Percentiles rank a stretch among this genome's conserved stretches.
phyloP scores from a whole-genome alignment of 1,284 basidiomycete species.

The Gymnopus androsaceus region DNA sequence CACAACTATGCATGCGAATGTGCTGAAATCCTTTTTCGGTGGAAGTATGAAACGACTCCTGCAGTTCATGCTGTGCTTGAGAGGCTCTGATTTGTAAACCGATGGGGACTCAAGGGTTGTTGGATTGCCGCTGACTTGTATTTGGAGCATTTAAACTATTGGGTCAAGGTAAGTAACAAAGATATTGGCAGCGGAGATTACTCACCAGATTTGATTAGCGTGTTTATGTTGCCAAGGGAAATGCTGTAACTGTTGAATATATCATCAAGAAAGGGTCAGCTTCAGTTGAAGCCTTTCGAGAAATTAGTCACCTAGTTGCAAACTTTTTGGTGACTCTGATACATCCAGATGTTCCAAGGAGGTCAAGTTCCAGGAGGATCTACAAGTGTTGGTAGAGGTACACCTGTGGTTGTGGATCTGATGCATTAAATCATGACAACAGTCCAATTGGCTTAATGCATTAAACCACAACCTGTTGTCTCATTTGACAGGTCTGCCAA shows the following conservation, averaged over 20 bases:
- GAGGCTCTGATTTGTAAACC: slow-evolving; percentile 21
- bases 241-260: slow-evolving; percentile 21
- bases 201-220: neutral
- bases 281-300: slow-evolving; percentile 22
- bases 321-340: too few species aligned
- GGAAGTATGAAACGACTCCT: slow-evolving; percentile 21
- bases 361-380: too few species aligned
- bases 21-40: slow-evolving; percentile 20
- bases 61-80: slow-evolving; percentile 15
- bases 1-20: slow-evolving; percentile 27
- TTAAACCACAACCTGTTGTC: too few species aligned
- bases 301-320: slow-evolving; percentile 14
- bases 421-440: too few species aligned
- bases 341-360: too few species aligned
- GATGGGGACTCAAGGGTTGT: slow-evolving; percentile 19
- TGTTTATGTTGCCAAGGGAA: slow-evolving; percentile 22
- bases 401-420: too few species aligned
- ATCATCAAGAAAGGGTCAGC: too few species aligned
- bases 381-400: too few species aligned
- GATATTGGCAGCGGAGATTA: too few species aligned
- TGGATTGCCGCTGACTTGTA: slow-evolving; percentile 24
- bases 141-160: slow-evolving; percentile 24
- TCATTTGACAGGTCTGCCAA: too few species aligned
- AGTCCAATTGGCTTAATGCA: too few species aligned
- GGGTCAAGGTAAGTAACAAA: slow-evolving; percentile 23